Evolutionary conservation across 768 basidiomycete species (phyloP).

Genomic region (Lenzites betulinus): DNA sequence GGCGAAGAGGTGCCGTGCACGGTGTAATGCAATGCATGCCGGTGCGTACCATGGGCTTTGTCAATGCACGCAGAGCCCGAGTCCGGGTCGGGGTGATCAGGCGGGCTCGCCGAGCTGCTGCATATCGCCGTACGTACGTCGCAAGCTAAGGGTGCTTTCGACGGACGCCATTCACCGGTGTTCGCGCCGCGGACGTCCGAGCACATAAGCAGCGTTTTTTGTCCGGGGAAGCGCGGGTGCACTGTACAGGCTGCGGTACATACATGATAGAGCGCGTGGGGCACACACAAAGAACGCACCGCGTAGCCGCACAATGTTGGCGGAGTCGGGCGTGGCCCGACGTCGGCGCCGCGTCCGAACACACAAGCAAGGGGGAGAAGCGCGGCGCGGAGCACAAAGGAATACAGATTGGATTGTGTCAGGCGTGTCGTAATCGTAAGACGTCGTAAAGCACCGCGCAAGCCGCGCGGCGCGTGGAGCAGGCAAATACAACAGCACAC

Average conservation of each 20-base stretch:
- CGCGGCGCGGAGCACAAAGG: conserved; percentile 1
- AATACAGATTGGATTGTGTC: background rate
- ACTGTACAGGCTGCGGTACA: too few species aligned
- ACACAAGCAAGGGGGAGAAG: background rate
- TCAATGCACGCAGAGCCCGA: too few species aligned
- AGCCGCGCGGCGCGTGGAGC: background rate
- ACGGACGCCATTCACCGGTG: too few species aligned
- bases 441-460: conserved; percentile 8
- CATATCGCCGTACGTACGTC: too few species aligned
- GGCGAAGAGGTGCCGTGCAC: too few species aligned
- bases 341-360: background rate
- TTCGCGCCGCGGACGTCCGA: background rate
- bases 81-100: too few species aligned
- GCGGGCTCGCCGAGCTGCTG: too few species aligned
- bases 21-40: too few species aligned
- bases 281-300: too few species aligned
- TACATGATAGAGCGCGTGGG: too few species aligned
- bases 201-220: background rate
- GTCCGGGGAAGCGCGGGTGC: background rate
- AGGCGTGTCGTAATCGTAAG: conserved; percentile 3
- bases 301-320: background rate
- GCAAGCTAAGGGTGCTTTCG: background rate
- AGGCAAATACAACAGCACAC: conserved; percentile 1
- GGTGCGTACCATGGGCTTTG: too few species aligned
- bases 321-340: background rate